These are phyloP conservation scores for Podaxis sp. DNA, from an alignment of 768 basidiomycete genomes.

Conservation along the genomic window DNA sequence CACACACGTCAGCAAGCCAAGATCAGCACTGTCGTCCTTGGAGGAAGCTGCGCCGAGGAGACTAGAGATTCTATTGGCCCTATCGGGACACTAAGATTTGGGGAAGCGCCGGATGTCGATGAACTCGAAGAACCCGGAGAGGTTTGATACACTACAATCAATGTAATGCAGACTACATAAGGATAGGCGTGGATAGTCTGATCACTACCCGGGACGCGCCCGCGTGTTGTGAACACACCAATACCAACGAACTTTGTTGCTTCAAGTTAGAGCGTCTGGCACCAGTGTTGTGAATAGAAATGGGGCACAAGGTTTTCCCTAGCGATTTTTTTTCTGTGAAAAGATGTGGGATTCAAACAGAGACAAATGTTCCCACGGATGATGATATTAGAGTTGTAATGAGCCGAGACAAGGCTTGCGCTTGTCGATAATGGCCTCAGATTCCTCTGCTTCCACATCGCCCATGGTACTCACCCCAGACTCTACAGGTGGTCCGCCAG, in stretches of 20 bases:
- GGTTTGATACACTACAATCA: neutral
- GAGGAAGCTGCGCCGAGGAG: neutral
- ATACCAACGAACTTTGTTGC: too few species aligned
- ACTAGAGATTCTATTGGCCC: neutral
- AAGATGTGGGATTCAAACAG: too few species aligned
- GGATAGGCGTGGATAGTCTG: too few species aligned
- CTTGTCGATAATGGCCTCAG: conserved; percentile 31
- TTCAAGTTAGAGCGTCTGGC: too few species aligned
- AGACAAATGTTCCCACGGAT: conserved; percentile 7
- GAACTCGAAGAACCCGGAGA: neutral
- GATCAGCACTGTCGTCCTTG: neutral
- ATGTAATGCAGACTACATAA: too few species aligned
- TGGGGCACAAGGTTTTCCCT: too few species aligned
- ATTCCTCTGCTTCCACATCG: conserved; percentile 46
- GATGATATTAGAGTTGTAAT: neutral
- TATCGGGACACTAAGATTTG: neutral
- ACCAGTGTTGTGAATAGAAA: too few species aligned
- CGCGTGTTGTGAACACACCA: too few species aligned
- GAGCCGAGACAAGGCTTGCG: neutral
- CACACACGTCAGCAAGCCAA: conserved; percentile 7
- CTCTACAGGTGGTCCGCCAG: conserved; percentile 41
- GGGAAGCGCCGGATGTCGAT: neutral
- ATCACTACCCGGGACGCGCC: too few species aligned
- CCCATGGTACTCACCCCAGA: conserved; percentile 62
- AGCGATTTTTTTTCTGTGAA: neutral